phyloP scores from a whole-genome alignment of 2,329 filamentous ascomycete genomes.

The Salinomyces thailandicus region DNA sequence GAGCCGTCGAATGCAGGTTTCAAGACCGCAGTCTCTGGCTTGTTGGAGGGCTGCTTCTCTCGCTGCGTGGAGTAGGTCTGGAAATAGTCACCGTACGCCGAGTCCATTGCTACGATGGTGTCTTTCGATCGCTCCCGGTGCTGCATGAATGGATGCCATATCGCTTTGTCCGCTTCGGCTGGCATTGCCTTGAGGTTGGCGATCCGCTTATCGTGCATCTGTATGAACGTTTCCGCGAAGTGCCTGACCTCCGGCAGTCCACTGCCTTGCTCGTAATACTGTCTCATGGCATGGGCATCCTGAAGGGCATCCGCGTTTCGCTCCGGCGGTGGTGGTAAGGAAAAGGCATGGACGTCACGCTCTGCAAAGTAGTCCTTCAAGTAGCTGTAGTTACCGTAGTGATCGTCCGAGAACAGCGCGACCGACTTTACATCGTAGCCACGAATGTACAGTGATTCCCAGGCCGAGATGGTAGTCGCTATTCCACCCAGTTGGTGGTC shows the following conservation, averaged over 20 bases:
- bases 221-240: slow-evolving; percentile 43
- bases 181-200: slow-evolving; percentile 52
- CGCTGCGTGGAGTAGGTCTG: slow-evolving; percentile 42
- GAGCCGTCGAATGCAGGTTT: slow-evolving; percentile 67
- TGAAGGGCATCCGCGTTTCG: slow-evolving; percentile 29
- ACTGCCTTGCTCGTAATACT: slow-evolving; percentile 51
- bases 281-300: slow-evolving; percentile 48
- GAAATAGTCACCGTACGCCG: slow-evolving; percentile 68
- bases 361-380: slow-evolving; percentile 56
- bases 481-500: slow-evolving; percentile 71
- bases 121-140: slow-evolving; percentile 53
- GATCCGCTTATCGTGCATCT: slow-evolving; percentile 47
- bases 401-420: slow-evolving; percentile 55
- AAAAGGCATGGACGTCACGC: slow-evolving; percentile 46
- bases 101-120: slow-evolving; percentile 66
- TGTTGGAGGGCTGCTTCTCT: slow-evolving; percentile 19
- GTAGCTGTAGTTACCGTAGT: slow-evolving; percentile 60
- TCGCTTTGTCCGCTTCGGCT: slow-evolving; percentile 48
- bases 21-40: slow-evolving; percentile 7
- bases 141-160: slow-evolving; percentile 86
- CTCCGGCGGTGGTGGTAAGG: slow-evolving; percentile 50
- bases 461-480: slow-evolving; percentile 67
- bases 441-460: slow-evolving; percentile 64
- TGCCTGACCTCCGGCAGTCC: slow-evolving; percentile 30
- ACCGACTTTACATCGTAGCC: slow-evolving; percentile 67